These are phyloP conservation scores for Arabis alpina DNA, from an alignment of 345 rosid species.

Conservation along the genomic window DNA sequence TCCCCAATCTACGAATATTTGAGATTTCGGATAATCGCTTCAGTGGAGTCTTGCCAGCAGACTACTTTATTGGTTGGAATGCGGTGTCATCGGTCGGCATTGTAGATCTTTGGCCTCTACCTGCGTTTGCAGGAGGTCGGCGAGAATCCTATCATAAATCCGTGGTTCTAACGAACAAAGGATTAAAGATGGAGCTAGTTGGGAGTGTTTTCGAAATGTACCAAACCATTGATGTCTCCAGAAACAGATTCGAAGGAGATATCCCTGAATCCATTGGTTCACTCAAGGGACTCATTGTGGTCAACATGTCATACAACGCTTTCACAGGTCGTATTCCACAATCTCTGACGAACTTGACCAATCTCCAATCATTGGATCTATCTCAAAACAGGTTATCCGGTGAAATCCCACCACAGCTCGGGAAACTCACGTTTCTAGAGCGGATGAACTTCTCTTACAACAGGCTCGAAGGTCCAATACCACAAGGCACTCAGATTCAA, in stretches of 20 bases:
- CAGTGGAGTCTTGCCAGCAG: conserved; percentile 19
- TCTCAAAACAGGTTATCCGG: conserved; percentile 29
- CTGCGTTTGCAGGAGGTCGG: too few species aligned
- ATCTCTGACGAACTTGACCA: conserved; percentile 21
- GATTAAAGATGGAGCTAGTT: background rate
- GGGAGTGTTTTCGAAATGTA: conserved; percentile 25
- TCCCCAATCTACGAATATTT: conserved; percentile 51
- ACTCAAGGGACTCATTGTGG: conserved; percentile 17
- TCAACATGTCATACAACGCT: conserved; percentile 37
- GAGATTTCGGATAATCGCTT: conserved; percentile 53
- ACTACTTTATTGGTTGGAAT: conserved; percentile 31
- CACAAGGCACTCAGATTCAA: conserved; percentile 7
- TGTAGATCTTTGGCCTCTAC: too few species aligned
- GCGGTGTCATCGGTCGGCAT: too few species aligned
- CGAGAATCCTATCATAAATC: background rate
- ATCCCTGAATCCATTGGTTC: conserved; percentile 24
- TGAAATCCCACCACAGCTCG: conserved; percentile 23
- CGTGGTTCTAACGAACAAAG: conserved; percentile 21
- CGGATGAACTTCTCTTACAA: conserved; percentile 27
- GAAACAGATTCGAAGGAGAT: conserved; percentile 21
- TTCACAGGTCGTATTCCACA: conserved; percentile 29
- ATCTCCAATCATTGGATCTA: conserved; percentile 35
- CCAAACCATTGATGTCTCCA: conserved; percentile 21
- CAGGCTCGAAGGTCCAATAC: conserved; percentile 1
- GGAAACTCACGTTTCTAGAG: background rate